These are phyloP conservation scores for Carpinus fangiana DNA, from an alignment of 306 rosid species.

Conservation along the genomic window DNA sequence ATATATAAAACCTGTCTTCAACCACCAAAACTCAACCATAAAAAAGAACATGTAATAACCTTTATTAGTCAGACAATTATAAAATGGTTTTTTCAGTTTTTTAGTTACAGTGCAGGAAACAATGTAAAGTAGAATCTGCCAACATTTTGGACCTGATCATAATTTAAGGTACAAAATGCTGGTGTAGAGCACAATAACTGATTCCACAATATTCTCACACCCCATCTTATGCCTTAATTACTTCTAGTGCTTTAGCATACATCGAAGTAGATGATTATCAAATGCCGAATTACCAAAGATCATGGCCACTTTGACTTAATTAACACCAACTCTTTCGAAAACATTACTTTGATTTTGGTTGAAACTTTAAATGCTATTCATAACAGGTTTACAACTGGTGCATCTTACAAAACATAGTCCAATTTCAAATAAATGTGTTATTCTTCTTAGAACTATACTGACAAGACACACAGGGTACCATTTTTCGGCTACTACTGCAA, in stretches of 20 bases:
- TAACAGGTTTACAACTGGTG: neutral
- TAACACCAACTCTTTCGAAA: neutral
- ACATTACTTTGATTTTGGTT: neutral
- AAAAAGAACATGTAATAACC: neutral
- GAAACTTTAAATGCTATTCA: slow-evolving; percentile 1
- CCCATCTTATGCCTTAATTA: neutral
- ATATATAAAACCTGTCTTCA: neutral
- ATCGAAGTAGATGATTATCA: neutral
- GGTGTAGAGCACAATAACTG: neutral
- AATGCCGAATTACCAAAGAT: neutral
- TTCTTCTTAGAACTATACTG: neutral
- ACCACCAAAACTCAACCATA: neutral
- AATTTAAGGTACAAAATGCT: neutral
- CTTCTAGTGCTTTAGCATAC: neutral
- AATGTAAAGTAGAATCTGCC: neutral
- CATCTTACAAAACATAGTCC: neutral
- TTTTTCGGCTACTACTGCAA: neutral
- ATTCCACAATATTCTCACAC: neutral
- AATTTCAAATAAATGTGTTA: neutral
- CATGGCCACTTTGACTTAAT: neutral
- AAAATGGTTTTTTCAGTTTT: neutral
- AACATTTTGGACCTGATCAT: neutral
- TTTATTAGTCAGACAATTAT: neutral
- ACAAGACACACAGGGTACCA: neutral
- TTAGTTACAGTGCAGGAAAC: neutral